Evolutionary conservation across 177 flowering plant species (phyloP).

Genomic region (Vitis hybrid): DNA sequence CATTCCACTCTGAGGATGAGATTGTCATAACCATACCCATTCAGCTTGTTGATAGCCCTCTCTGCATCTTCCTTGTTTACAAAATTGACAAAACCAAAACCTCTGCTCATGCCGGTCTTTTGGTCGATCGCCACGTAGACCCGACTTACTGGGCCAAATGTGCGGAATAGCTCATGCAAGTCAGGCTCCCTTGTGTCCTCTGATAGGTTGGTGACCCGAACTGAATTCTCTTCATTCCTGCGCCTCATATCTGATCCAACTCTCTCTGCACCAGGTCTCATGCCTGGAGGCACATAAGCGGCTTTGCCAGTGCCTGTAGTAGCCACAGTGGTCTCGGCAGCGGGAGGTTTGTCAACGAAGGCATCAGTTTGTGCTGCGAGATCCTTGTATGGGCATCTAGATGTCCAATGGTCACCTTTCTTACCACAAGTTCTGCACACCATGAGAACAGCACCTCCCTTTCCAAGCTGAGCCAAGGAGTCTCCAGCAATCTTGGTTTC

Average conservation of each 20-base stretch:
- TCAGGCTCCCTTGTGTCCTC: conserved; percentile 92
- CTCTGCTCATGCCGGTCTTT: conserved; percentile 85
- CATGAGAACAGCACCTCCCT: conserved; percentile 85
- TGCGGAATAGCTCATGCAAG: conserved; percentile 81
- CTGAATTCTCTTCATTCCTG: conserved; percentile 90
- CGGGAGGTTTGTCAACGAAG: conserved; percentile 59
- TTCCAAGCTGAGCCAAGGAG: conserved; percentile 44
- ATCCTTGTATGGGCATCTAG: conserved; percentile 89
- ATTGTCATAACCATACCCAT: conserved; percentile 95
- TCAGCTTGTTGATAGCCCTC: conserved; percentile 90
- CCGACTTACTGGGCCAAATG: conserved; percentile 78
- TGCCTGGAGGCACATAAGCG: conserved; percentile 74
- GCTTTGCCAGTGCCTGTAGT: conserved; percentile 48
- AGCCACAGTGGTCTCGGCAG: conserved; percentile 33
- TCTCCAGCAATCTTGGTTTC: conserved; percentile 67
- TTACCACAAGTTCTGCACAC: conserved; percentile 92
- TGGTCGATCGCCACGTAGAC: conserved; percentile 87
- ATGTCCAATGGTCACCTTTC: conserved; percentile 97
- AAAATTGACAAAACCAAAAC: conserved; percentile 86
- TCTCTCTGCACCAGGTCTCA: conserved; percentile 72
- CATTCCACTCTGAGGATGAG: conserved; percentile 93
- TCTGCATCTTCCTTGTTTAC: conserved; percentile 87
- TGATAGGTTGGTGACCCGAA: conserved; percentile 84
- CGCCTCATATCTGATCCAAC: conserved; percentile 75
- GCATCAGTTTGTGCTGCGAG: conserved; percentile 58